A percentile compares a stretch with the other conserved stretches of the same genome.
phyloP scores from a whole-genome alignment of 352 stramenopile genomes.

The Phytopythium oedochilum region DNA sequence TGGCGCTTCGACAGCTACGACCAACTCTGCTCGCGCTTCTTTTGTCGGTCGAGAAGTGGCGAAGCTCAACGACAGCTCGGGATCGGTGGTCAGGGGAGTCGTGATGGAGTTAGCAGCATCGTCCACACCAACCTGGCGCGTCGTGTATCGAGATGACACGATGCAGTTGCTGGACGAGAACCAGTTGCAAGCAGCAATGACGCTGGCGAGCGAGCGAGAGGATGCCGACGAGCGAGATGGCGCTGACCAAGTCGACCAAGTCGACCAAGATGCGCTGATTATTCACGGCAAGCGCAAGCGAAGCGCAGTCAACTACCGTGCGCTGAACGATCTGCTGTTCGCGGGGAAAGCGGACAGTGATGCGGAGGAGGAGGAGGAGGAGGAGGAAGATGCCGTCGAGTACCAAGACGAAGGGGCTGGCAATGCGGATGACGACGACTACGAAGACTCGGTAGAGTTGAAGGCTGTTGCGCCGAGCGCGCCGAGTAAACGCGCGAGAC shows the following conservation, averaged over 20 bases:
- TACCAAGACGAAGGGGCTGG: slow-evolving; percentile 35
- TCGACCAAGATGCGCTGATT: slow-evolving; percentile 36
- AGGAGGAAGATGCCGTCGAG: slow-evolving; percentile 49
- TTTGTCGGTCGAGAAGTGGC: slow-evolving; percentile 37
- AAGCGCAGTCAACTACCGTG: slow-evolving; percentile 73
- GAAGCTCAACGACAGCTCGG: slow-evolving; percentile 26
- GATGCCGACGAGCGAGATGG: slow-evolving; percentile 6
- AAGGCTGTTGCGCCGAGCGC: neutral
- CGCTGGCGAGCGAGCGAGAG: slow-evolving; percentile 18
- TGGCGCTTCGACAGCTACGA: neutral
- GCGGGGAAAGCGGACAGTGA: slow-evolving; percentile 55
- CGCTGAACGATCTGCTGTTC: slow-evolving; percentile 78
- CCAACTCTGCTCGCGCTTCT: neutral
- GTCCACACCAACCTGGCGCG: slow-evolving; percentile 32
- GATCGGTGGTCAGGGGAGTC: slow-evolving; percentile 40
- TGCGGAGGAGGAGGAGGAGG: slow-evolving; percentile 46
- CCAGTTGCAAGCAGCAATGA: slow-evolving; percentile 26
- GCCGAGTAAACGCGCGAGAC: slow-evolving; percentile 1
- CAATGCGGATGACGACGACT: slow-evolving; percentile 17
- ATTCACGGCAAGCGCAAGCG: slow-evolving; percentile 75
- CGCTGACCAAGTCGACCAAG: slow-evolving; percentile 9
- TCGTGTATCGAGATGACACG: slow-evolving; percentile 52
- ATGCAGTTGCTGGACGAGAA: slow-evolving; percentile 29
- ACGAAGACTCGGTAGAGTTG: slow-evolving; percentile 9
- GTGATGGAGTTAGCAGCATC: slow-evolving; percentile 29